Percentiles rank a stretch among this genome's conserved stretches.
These are phyloP conservation scores for Suillus clintonianus DNA, from an alignment of 768 basidiomycete species.

Conservation along the genomic window DNA sequence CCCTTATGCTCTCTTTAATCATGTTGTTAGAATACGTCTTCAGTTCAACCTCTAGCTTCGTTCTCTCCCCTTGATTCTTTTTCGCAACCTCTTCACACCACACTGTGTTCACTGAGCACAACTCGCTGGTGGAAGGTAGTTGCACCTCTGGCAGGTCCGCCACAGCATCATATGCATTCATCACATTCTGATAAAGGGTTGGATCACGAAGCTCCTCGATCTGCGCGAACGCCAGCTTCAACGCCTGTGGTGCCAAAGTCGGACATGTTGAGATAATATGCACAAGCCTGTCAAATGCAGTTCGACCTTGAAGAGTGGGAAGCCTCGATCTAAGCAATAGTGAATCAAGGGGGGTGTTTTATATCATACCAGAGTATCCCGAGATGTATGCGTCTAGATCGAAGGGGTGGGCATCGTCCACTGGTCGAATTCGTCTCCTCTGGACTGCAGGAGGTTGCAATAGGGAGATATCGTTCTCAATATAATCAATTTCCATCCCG, in stretches of 20 bases:
- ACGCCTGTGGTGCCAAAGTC: conserved; percentile 69
- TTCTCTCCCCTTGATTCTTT: conserved; percentile 71
- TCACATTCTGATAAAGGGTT: conserved; percentile 50
- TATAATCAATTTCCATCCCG: conserved; percentile 32
- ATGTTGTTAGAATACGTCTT: conserved; percentile 95
- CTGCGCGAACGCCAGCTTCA: conserved; percentile 63
- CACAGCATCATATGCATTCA: conserved; percentile 57
- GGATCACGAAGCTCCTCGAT: conserved; percentile 73
- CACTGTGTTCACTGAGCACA: conserved; percentile 57
- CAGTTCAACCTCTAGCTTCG: conserved; percentile 90
- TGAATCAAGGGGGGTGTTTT: not conserved
- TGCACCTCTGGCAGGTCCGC: conserved; percentile 31
- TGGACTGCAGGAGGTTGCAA: conserved; percentile 10
- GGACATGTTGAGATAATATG: conserved; percentile 68
- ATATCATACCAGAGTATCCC: conserved; percentile 64
- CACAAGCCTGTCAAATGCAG: conserved; percentile 72
- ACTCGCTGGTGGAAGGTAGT: conserved; percentile 48
- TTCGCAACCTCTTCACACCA: conserved; percentile 74
- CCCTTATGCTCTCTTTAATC: conserved; percentile 98
- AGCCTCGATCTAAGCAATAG: conserved; percentile 3
- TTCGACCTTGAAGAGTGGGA: conserved; percentile 53
- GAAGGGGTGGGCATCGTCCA: conserved; percentile 84
- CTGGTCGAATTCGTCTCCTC: conserved; percentile 39
- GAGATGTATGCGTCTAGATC: conserved; percentile 82
- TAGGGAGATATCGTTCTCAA: conserved; percentile 26